Conservation (phyloP, 306 rosid genomes). For the Cyamopsis tetragonoloba region DNA sequence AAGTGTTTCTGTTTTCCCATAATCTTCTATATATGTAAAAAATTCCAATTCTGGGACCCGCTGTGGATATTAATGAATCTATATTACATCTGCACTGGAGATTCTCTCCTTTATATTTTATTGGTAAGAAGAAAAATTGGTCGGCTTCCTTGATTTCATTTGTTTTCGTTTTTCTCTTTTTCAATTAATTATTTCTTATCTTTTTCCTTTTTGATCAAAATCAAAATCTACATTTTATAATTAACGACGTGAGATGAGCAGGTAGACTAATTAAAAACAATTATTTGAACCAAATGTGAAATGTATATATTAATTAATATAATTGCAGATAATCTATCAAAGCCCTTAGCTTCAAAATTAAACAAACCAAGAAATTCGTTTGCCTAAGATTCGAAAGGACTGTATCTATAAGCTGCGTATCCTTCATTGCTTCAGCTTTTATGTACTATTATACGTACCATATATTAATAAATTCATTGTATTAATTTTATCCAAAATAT, state of each 20-base stretch:
- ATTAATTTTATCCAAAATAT: no score
- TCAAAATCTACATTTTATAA: background rate
- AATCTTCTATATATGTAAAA: background rate
- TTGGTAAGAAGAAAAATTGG: background rate
- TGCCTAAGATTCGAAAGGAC: conserved; percentile 6
- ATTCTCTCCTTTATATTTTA: conserved; percentile 16
- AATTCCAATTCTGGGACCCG: background rate
- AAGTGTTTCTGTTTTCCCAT: background rate
- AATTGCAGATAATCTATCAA: no score
- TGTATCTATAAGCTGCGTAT: background rate
- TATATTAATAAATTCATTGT: no score
- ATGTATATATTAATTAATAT: no score
- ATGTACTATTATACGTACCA: no score
- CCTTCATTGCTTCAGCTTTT: conserved; percentile 8
- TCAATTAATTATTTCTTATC: background rate
- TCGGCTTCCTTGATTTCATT: conserved; percentile 13
- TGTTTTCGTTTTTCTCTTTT: background rate
- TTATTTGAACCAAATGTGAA: background rate
- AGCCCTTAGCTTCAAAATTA: no score
- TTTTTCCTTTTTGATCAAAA: background rate
- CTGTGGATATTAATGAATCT: conserved; percentile 25
- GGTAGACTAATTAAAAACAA: conserved; percentile 12
- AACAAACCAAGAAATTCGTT: background rate
- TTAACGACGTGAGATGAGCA: background rate
- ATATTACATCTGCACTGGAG: conserved; percentile 14